Conservation (phyloP, 352 stramenopile genomes). For the Phytophthora cactorum region DNA sequence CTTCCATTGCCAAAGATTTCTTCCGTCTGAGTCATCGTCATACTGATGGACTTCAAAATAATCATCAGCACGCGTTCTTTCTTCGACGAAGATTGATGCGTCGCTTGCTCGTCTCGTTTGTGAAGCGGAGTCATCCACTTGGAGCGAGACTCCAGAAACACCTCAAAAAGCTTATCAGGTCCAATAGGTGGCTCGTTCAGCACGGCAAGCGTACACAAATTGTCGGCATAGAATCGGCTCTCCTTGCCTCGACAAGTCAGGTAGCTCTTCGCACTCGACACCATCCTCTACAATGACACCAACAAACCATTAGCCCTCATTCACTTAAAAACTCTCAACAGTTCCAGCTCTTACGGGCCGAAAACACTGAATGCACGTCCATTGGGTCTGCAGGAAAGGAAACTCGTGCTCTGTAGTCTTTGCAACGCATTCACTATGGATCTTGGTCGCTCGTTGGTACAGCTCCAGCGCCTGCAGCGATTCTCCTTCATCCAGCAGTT, state of each 20-base stretch:
- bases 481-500: slow-evolving; percentile 68
- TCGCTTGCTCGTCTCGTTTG: slow-evolving; percentile 13
- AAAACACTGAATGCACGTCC: slow-evolving; percentile 76
- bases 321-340: neutral
- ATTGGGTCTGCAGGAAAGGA: slow-evolving; percentile 71
- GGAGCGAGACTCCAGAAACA: slow-evolving; percentile 58
- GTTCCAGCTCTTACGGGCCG: slow-evolving; percentile 37
- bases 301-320: slow-evolving; percentile 9
- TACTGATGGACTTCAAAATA: slow-evolving; percentile 64
- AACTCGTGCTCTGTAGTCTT: slow-evolving; percentile 38
- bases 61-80: slow-evolving; percentile 50
- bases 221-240: slow-evolving; percentile 69
- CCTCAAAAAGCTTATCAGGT: slow-evolving; percentile 43
- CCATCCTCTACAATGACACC: slow-evolving; percentile 49
- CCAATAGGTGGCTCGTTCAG: slow-evolving; percentile 37
- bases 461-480: slow-evolving; percentile 54
- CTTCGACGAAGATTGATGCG: slow-evolving; percentile 10
- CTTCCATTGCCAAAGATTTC: slow-evolving; percentile 57
- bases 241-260: slow-evolving; percentile 60
- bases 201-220: slow-evolving; percentile 57
- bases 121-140: slow-evolving; percentile 52
- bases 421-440: slow-evolving; percentile 31
- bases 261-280: slow-evolving; percentile 50
- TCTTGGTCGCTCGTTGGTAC: slow-evolving; percentile 46
- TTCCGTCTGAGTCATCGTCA: slow-evolving; percentile 62